Evolutionary conservation across 768 basidiomycete species (phyloP), one percentile per base, ranked within the genome.

Genomic region (Lentinula lateritia): DNA sequence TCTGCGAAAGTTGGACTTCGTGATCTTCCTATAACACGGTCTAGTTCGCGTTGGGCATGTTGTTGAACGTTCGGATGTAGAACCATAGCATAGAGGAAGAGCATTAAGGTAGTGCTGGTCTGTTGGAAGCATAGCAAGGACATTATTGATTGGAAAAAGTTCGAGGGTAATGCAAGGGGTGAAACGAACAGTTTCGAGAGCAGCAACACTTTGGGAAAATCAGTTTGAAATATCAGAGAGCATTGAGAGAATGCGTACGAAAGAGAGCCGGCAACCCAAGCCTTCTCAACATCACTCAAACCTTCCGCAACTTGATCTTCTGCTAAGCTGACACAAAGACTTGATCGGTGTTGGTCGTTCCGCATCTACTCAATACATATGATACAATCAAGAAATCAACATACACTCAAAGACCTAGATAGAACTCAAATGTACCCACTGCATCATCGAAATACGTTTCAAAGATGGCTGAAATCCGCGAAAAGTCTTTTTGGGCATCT

Each of bases 21-120:
- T 16, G 63, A 62, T 7, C 52, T 20, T 12, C 69, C 69, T 2
- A 69, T 52, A n/a, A 70, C 63, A 7, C 34, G n/a, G 56, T 71
- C 72, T 42, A 72, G 52, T 62, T 72, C 69, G 8, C 43, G 59
- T 58, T 72, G 71, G 2, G 71, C 71, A 10, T 52, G 50, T 13
- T 48, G 32, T 50, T 70, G 71, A 15, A 70, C 60, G 1, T 67
- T 64, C 12, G 68, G 70, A 55, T 67, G 59, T n/a, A 59, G 43
- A 6, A 55, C 54, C 68, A 71, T 69, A 7, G 66, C 66, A 18
- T 65, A 62, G 34, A 69, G 54, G 57, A 72, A 69, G 15, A 61
- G 64, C 16, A 46, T 39, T 12, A 72, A 2, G 7, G 65, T 48
- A 46, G 39, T 58, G 28, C 42, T 48, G 16, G 56, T 58, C 56